Base-by-base conservation (phyloP, 1,139 yeast species). In the Protomyces arabidopsidicola region DNA sequence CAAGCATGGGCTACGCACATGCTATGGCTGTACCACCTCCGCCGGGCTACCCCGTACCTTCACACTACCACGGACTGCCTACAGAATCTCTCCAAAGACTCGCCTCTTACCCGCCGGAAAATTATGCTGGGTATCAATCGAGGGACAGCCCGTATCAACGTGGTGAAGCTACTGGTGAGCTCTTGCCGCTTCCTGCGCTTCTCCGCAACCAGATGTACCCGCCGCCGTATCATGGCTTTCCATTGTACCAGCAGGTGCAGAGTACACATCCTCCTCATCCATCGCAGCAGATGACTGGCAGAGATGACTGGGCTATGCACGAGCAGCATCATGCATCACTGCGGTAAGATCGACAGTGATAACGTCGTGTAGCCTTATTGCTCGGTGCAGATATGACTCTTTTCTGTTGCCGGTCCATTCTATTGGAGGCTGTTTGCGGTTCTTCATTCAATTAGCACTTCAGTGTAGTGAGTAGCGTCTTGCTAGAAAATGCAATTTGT, bases 1-100 rank as follows among this genome's bases (percentile, higher is more conserved):
- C 48, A 18, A 42, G 48, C 48, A 42, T 42, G 48, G 48, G 48
- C 48, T 42, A 16, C 48, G 16, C 48, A n/a, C 48, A 42, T n/a
- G 16, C 16, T 14, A 42, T 42, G 48, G 8, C 16, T 3, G 18
- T 10, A 18, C 48, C 48, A 42, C 24, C 48, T 16, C 12, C 12
- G 1, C 20, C 20, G 12, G 48, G 48, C 22, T 42, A 42, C 5
- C 4, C 22, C 9, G 48, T 18, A 5, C 20, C 24, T 18, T 10
- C 20, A n/a, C 14, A 10, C 24, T 42, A 16, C 24, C 48, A 42
- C 18, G 48, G 48, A n/a, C 10, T 42, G 18, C 48, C 20, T 9
- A 20, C 48, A 18, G 48, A 42, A 20, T 10, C 48, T 10, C 16
- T n/a, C 10, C 48, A 42, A 2, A 18, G 48, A 10, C 12, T 16